Percentiles rank a stretch among this genome's conserved stretches.
Evolutionary conservation across 129 eudicot genomes (phyloP).

Genomic region (Flaveria robusta): DNA sequence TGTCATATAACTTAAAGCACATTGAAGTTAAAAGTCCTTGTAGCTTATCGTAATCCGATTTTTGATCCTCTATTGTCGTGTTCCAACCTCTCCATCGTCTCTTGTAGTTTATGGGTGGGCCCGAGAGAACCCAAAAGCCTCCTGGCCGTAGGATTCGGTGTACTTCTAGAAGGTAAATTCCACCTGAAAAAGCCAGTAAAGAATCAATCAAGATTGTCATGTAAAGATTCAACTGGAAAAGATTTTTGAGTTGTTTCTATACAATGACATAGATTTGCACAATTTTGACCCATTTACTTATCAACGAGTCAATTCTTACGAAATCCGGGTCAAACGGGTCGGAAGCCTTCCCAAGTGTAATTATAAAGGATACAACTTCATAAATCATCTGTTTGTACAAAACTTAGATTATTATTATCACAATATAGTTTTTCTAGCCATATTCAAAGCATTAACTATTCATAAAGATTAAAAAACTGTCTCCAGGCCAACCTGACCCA

Average conservation of each 20-base stretch:
- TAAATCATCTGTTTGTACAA: background rate
- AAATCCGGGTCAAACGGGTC: background rate
- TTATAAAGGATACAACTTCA: background rate
- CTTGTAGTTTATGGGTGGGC: slow-evolving; percentile 89
- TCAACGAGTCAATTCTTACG: background rate
- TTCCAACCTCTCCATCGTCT: slow-evolving; percentile 96
- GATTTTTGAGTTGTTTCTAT: background rate
- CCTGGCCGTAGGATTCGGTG: slow-evolving; percentile 98
- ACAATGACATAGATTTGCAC: no score
- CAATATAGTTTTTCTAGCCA: background rate
- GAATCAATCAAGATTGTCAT: slow-evolving; percentile 13
- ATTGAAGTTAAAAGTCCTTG: slow-evolving; percentile 70
- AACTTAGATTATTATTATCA: background rate
- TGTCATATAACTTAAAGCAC: slow-evolving; percentile 83
- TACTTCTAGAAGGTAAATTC: slow-evolving; percentile 87
- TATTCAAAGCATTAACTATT: background rate
- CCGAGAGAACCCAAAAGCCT: slow-evolving; percentile 97
- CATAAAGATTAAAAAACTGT: background rate
- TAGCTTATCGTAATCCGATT: slow-evolving; percentile 75
- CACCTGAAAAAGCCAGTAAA: slow-evolving; percentile 53
- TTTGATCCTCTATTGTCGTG: slow-evolving; percentile 80
- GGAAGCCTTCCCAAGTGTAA: background rate
- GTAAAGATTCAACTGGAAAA: background rate
- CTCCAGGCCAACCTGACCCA: background rate
- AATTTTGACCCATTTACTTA: background rate